Evolutionary conservation across 2,329 filamentous ascomycete genomes (phyloP).

Genomic region (Colletotrichum australisinense): DNA sequence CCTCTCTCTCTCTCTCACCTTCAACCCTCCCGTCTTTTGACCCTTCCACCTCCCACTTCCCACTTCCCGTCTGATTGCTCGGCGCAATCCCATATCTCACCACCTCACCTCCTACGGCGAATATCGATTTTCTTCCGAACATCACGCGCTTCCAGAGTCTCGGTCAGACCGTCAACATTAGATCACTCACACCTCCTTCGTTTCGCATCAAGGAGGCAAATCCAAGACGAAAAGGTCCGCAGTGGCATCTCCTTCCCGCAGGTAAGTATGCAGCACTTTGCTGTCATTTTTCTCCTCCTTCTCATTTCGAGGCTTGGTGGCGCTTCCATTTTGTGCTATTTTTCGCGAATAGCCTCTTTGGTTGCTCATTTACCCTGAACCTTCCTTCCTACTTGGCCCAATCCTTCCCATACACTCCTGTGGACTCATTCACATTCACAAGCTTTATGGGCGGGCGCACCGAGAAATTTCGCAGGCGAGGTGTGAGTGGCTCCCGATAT

Average conservation of each 20-base stretch:
- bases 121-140: neutral
- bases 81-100: neutral
- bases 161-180: neutral
- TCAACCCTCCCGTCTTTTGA: no score
- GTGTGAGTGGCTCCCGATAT: no score
- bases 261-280: neutral
- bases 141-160: neutral
- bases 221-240: neutral
- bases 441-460: neutral
- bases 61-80: neutral
- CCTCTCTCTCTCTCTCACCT: neutral
- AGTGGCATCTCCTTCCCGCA: neutral
- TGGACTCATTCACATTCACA: neutral
- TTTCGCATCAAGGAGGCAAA: neutral
- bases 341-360: neutral
- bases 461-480: neutral
- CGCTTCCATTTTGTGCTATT: neutral
- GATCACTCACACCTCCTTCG: neutral
- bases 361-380: neutral
- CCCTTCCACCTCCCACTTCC: neutral
- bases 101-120: neutral
- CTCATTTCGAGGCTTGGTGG: neutral
- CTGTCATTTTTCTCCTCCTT: neutral
- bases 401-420: neutral
- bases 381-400: neutral